These are phyloP conservation scores for Ascochyta pisi DNA, from an alignment of 2,329 filamentous ascomycete genomes.

Conservation along the genomic window DNA sequence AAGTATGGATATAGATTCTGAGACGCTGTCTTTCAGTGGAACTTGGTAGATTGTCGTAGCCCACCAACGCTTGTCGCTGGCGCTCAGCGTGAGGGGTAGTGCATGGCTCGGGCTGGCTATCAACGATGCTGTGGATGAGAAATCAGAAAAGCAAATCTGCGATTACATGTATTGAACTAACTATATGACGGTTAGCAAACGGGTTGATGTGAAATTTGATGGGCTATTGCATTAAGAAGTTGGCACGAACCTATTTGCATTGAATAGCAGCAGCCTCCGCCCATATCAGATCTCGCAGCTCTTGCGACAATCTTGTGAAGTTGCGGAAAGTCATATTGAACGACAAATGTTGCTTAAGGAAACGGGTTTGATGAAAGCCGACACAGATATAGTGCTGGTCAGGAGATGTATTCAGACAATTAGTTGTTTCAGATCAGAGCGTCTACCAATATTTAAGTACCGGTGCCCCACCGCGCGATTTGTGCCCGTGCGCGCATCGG, in stretches of 20 bases:
- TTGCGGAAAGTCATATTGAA: background rate
- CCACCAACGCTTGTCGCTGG: constrained; percentile 13
- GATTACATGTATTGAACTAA: background rate
- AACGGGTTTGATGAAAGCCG: too few species aligned
- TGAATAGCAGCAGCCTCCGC: background rate
- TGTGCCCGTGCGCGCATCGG: too few species aligned
- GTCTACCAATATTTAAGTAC: too few species aligned
- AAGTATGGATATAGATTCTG: constrained; percentile 7
- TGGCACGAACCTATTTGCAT: background rate
- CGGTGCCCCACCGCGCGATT: too few species aligned
- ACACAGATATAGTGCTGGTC: too few species aligned
- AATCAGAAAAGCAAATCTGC: background rate
- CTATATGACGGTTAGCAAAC: too few species aligned
- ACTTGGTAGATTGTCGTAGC: constrained; percentile 13
- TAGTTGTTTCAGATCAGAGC: too few species aligned
- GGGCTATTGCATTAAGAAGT: too few species aligned
- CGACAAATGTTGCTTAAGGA: too few species aligned
- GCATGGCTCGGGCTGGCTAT: constrained; percentile 7
- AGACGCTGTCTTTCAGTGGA: constrained; percentile 11
- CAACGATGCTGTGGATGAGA: constrained; percentile 8
- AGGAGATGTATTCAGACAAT: too few species aligned
- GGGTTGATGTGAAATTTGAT: too few species aligned
- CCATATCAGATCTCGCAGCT: background rate
- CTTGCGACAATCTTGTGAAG: background rate
- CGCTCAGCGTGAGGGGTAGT: constrained; percentile 10